These are phyloP conservation scores for Elongisporangium anandrum DNA, from an alignment of 352 stramenopile genomes.

Conservation along the genomic window DNA sequence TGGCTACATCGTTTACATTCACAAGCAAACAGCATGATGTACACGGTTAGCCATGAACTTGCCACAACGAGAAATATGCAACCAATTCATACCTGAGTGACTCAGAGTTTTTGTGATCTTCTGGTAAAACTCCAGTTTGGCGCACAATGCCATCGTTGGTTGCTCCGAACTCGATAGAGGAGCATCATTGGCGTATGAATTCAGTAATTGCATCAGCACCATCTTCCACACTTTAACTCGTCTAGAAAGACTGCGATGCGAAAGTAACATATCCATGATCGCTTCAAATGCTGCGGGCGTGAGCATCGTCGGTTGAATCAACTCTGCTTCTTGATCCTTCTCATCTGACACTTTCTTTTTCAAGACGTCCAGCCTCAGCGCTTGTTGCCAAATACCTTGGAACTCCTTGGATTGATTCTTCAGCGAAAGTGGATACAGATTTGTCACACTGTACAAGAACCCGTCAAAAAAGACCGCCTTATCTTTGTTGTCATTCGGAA, in stretches of 20 bases:
- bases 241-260: slow-evolving; percentile 42
- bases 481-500: slow-evolving; percentile 24
- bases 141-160: slow-evolving; percentile 16
- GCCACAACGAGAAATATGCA: not conserved
- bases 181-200: slow-evolving; percentile 17
- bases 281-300: slow-evolving; percentile 28
- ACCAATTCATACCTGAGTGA: slow-evolving; percentile 23
- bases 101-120: slow-evolving; percentile 34
- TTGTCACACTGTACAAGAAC: slow-evolving; percentile 43
- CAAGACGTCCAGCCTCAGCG: slow-evolving; percentile 11
- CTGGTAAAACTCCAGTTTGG: slow-evolving; percentile 28
- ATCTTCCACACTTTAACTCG: slow-evolving; percentile 64
- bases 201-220: slow-evolving; percentile 42
- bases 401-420: slow-evolving; percentile 43
- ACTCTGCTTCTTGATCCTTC: slow-evolving; percentile 10
- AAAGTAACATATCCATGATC: slow-evolving; percentile 40
- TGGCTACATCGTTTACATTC: slow-evolving; percentile 21
- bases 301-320: slow-evolving; percentile 6
- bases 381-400: slow-evolving; percentile 38
- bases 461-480: slow-evolving; percentile 48
- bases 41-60: not conserved
- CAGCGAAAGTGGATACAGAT: slow-evolving; percentile 36
- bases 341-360: slow-evolving; percentile 2
- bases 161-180: slow-evolving; percentile 16
- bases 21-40: not conserved